Evolutionary conservation across 306 rosid species (phyloP).

Genomic region (Corylus americana): DNA sequence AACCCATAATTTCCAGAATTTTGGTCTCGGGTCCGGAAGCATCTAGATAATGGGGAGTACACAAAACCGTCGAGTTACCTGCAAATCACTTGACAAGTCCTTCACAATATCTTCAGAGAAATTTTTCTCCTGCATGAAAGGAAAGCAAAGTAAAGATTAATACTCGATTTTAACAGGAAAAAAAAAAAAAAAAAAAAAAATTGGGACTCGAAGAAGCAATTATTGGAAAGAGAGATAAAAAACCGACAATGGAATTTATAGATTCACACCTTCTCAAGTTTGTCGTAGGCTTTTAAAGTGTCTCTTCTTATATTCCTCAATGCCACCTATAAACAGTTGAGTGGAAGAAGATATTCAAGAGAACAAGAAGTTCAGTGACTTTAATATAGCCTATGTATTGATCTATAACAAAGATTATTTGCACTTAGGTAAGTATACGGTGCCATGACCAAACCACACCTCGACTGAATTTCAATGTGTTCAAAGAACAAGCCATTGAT

Average conservation of each 20-base stretch:
- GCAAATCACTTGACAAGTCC: constrained; percentile 86
- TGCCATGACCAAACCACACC: not conserved
- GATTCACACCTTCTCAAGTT: constrained; percentile 88
- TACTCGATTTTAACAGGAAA: constrained; percentile 18
- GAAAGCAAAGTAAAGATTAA: constrained; percentile 16
- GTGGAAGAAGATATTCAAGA: constrained; percentile 25
- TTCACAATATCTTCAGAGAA: constrained; percentile 88
- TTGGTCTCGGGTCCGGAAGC: not conserved
- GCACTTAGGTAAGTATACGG: not conserved
- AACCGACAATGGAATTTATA: constrained; percentile 20
- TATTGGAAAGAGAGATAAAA: constrained; percentile 6
- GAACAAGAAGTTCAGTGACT: constrained; percentile 14
- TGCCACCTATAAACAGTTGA: constrained; percentile 63
- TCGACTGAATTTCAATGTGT: not conserved
- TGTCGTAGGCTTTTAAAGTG: constrained; percentile 86
- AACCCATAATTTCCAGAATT: not conserved
- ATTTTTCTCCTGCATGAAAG: constrained; percentile 69
- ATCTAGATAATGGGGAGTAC: not conserved
- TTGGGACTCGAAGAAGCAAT: constrained; percentile 15
- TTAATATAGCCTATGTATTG: constrained; percentile 8
- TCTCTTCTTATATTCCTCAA: constrained; percentile 97
- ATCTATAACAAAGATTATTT: not conserved
- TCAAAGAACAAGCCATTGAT: not conserved
- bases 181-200: not conserved
- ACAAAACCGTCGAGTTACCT: constrained; percentile 53